A percentile compares a stretch with the other conserved stretches of the same genome.
Evolutionary conservation across 305 asterid genomes (phyloP).

Genomic region (Rubia occidens): DNA sequence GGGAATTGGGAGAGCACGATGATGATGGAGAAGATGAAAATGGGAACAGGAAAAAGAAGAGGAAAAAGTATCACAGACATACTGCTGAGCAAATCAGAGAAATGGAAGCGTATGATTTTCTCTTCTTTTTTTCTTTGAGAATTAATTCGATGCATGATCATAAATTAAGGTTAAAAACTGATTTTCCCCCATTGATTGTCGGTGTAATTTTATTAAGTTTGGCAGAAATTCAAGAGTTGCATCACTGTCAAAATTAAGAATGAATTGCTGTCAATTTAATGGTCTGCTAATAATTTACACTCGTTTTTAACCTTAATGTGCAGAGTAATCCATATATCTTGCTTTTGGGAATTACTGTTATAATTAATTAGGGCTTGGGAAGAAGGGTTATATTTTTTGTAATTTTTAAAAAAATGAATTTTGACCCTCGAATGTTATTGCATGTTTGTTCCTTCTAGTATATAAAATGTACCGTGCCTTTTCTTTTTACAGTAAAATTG

Average conservation of each 20-base stretch:
- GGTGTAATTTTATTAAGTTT: background rate
- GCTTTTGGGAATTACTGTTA: background rate
- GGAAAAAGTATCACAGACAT: constrained; percentile 72
- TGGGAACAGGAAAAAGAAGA: constrained; percentile 44
- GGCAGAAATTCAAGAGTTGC: background rate
- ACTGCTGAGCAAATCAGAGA: constrained; percentile 59
- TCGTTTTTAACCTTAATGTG: no score
- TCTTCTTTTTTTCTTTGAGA: background rate
- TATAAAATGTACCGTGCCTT: background rate
- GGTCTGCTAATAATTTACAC: no score
- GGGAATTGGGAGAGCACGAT: constrained; percentile 29
- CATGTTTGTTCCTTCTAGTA: background rate
- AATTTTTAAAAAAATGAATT: background rate
- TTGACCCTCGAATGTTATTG: background rate
- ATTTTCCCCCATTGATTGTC: background rate
- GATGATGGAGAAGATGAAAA: constrained; percentile 33
- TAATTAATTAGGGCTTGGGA: background rate
- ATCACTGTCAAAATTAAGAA: background rate
- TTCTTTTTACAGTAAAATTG: background rate
- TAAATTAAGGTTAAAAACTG: background rate
- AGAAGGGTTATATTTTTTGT: background rate
- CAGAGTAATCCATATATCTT: no score
- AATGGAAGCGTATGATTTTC: constrained; percentile 69
- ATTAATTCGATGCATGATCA: background rate
- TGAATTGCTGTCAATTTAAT: background rate